Evolutionary conservation across 2,329 filamentous ascomycete genomes (phyloP).

Genomic region (Torrubiellomyces zombiae): DNA sequence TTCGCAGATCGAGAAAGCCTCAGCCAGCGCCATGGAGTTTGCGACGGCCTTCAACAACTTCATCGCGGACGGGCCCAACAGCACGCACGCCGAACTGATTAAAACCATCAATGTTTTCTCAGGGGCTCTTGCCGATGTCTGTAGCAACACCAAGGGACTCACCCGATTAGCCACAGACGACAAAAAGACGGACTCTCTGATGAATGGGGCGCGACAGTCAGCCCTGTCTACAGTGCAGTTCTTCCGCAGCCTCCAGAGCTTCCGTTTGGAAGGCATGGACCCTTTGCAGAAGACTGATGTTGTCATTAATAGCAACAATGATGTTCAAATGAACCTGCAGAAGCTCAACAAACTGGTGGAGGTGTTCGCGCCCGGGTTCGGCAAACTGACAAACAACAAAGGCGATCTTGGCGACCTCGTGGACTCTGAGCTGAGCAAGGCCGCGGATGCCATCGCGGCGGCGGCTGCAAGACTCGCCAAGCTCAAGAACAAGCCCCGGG

Average conservation of each 20-base stretch:
- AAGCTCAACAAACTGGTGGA: slow-evolving; percentile 88
- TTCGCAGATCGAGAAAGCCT: slow-evolving; percentile 94
- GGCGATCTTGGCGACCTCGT: slow-evolving; percentile 89
- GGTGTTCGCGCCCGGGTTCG: slow-evolving; percentile 73
- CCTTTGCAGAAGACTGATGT: slow-evolving; percentile 88
- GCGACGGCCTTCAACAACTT: slow-evolving; percentile 97
- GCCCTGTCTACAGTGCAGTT: slow-evolving; percentile 82
- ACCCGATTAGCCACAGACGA: slow-evolving; percentile 87
- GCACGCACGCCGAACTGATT: slow-evolving; percentile 78
- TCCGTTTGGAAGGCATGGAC: slow-evolving; percentile 81
- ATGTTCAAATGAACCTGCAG: slow-evolving; percentile 87
- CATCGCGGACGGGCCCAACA: slow-evolving; percentile 89
- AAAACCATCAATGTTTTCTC: slow-evolving; percentile 82
- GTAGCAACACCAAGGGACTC: slow-evolving; percentile 92
- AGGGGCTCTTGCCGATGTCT: slow-evolving; percentile 79
- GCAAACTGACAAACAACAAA: slow-evolving; percentile 59
- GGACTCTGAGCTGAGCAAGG: slow-evolving; percentile 79
- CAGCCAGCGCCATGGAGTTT: slow-evolving; percentile 87
- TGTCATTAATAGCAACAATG: slow-evolving; percentile 92
- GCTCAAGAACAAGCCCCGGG: slow-evolving; percentile 89
- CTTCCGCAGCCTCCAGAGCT: slow-evolving; percentile 87
- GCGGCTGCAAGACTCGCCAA: slow-evolving; percentile 79
- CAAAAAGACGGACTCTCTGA: slow-evolving; percentile 77
- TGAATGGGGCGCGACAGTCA: slow-evolving; percentile 67
- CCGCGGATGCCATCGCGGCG: slow-evolving; percentile 86